Evolutionary conservation across 2,329 filamentous ascomycete species (phyloP).

Genomic region (Waltergamsia citrina): DNA sequence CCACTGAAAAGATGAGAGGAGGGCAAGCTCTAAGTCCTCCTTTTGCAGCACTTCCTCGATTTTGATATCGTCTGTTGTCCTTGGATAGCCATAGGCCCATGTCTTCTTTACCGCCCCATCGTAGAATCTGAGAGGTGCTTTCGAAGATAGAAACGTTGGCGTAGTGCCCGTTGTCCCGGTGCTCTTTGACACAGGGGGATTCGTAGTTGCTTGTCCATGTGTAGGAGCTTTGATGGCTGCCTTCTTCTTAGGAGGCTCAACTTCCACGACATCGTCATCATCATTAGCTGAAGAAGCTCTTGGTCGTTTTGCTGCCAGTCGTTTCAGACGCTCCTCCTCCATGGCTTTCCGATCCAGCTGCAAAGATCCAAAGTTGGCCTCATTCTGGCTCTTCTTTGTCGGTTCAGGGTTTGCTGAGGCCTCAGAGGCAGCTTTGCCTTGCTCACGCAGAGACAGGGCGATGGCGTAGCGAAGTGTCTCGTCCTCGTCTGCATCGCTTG

Average conservation of each 20-base stretch:
- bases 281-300: conserved; percentile 9
- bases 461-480: conserved; percentile 53
- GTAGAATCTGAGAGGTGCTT: conserved; percentile 24
- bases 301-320: conserved; percentile 46
- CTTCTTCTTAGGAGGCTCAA: conserved; percentile 16
- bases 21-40: conserved; percentile 59
- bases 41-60: conserved; percentile 81
- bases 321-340: conserved; percentile 73
- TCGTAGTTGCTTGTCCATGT: neutral
- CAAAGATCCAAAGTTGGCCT: conserved; percentile 25
- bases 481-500: conserved; percentile 37
- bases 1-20: conserved; percentile 83
- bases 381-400: conserved; percentile 7
- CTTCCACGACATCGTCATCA: conserved; percentile 16
- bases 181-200: too few relatives aligned
- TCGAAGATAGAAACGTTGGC: neutral
- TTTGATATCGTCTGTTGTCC: conserved; percentile 64
- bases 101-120: conserved; percentile 72
- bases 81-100: conserved; percentile 55
- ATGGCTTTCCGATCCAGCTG: conserved; percentile 70
- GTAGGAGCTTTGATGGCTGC: neutral
- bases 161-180: too few relatives aligned
- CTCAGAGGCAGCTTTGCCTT: neutral
- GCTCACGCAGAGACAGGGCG: conserved; percentile 40
- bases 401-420: neutral